Evolutionary conservation across 2,329 filamentous ascomycete genomes (phyloP).

Genomic region (Pestalotiopsis sp.): DNA sequence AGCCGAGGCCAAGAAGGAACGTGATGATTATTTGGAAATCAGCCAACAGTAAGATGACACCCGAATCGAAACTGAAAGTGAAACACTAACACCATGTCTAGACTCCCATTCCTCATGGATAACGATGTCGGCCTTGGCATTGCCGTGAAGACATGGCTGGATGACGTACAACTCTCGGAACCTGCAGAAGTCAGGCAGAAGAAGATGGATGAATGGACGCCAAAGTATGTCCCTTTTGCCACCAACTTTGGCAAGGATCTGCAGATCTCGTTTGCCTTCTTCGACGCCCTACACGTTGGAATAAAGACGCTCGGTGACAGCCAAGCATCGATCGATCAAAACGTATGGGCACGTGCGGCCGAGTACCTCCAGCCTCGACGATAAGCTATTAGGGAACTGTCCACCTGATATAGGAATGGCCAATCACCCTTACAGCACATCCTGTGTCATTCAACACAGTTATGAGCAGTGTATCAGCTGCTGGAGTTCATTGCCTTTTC

Average conservation of each 20-base stretch:
- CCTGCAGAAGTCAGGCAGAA: conserved; percentile 47
- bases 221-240: conserved; percentile 60
- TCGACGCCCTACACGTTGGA: conserved; percentile 59
- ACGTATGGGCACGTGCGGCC: conserved; percentile 58
- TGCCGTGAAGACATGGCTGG: conserved; percentile 78
- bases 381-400: conserved; percentile 16
- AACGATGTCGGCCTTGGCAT: conserved; percentile 79
- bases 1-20: conserved; percentile 74
- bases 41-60: conserved; percentile 66
- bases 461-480: no score
- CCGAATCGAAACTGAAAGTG: conserved; percentile 15
- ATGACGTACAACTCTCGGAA: conserved; percentile 67
- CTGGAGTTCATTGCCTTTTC: no score
- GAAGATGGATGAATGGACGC: conserved; percentile 54
- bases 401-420: background rate
- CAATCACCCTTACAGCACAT: background rate
- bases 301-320: conserved; percentile 56
- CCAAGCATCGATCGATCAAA: conserved; percentile 51
- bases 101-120: conserved; percentile 69
- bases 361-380: conserved; percentile 49
- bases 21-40: conserved; percentile 68
- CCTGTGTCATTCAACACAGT: no score
- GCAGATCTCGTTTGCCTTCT: conserved; percentile 58
- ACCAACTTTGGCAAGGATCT: conserved; percentile 63
- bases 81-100: conserved; percentile 26